These are phyloP conservation scores for Epichloe coenophiala DNA, from an alignment of 2,329 filamentous ascomycete species.

Conservation along the genomic window DNA sequence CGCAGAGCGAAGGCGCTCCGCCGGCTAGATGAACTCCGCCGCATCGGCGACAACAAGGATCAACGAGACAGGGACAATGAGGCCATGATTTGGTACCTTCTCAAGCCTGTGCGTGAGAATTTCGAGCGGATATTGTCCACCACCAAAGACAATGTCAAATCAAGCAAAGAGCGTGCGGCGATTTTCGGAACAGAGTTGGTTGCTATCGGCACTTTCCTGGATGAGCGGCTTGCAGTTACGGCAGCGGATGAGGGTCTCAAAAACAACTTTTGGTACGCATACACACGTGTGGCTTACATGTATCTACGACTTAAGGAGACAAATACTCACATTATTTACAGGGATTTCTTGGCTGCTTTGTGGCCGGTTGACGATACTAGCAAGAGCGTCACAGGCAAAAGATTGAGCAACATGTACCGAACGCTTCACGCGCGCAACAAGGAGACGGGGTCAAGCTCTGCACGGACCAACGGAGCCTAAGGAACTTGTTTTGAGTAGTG, in stretches of 20 bases:
- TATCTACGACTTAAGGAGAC: too few species aligned
- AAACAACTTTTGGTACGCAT: slow-evolving; percentile 36
- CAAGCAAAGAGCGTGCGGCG: slow-evolving; percentile 46
- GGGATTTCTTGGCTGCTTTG: slow-evolving; percentile 31
- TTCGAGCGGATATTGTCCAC: slow-evolving; percentile 46
- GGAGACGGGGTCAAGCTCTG: slow-evolving; percentile 15
- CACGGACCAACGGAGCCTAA: slow-evolving; percentile 19
- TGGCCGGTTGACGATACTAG: slow-evolving; percentile 33
- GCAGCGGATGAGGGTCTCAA: slow-evolving; percentile 28
- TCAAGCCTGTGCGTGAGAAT: slow-evolving; percentile 47
- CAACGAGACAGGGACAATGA: slow-evolving; percentile 32
- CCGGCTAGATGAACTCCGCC: slow-evolving; percentile 29
- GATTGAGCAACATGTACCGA: slow-evolving; percentile 31
- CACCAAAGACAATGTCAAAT: slow-evolving; percentile 48
- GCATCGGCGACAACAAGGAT: slow-evolving; percentile 35
- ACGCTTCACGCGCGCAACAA: slow-evolving; percentile 23
- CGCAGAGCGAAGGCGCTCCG: slow-evolving; percentile 26
- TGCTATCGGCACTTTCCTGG: slow-evolving; percentile 49
- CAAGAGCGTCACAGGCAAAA: slow-evolving; percentile 29
- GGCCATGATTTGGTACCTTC: slow-evolving; percentile 32
- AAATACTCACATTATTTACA: slow-evolving; percentile 14
- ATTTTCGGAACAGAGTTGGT: slow-evolving; percentile 48
- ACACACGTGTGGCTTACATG: background rate
- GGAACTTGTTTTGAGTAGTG: background rate
- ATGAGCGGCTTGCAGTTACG: slow-evolving; percentile 29